phyloP scores from a whole-genome alignment of 148 eudicot species.

The Nyssa sinensis region DNA sequence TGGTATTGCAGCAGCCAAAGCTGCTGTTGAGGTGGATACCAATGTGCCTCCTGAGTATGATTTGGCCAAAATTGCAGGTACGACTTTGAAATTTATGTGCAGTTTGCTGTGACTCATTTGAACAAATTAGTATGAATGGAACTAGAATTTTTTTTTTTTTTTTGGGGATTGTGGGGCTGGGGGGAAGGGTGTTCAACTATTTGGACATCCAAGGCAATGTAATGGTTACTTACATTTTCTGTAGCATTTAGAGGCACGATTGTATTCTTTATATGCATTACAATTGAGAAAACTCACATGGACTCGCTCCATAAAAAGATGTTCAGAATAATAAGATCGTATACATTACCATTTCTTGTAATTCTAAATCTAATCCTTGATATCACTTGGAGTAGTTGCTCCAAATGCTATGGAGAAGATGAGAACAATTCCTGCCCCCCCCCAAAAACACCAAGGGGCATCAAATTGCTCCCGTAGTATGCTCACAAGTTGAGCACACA shows the following conservation, averaged over 20 bases:
- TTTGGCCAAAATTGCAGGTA: conserved; percentile 67
- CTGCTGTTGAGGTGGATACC: conserved; percentile 60
- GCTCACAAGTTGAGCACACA: neutral
- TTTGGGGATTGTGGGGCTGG: neutral
- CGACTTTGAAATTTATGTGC: neutral
- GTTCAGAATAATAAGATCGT: neutral
- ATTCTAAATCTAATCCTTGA: neutral
- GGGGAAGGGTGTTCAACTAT: neutral
- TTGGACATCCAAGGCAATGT: neutral
- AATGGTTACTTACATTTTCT: neutral
- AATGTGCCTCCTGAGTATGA: conserved; percentile 63
- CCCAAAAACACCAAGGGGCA: no score
- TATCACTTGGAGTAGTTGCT: neutral
- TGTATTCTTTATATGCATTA: neutral
- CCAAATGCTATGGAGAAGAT: neutral
- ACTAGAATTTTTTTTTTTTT: neutral
- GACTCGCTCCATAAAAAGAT: neutral
- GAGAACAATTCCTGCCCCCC: neutral
- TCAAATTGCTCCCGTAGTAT: neutral
- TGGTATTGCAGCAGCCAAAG: conserved; percentile 91
- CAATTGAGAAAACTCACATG: neutral
- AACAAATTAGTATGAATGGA: neutral
- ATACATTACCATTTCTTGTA: neutral
- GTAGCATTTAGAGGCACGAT: neutral
- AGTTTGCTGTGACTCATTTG: neutral